Evolutionary conservation across 768 basidiomycete species (phyloP).

Genomic region (Boletus fagicola): DNA sequence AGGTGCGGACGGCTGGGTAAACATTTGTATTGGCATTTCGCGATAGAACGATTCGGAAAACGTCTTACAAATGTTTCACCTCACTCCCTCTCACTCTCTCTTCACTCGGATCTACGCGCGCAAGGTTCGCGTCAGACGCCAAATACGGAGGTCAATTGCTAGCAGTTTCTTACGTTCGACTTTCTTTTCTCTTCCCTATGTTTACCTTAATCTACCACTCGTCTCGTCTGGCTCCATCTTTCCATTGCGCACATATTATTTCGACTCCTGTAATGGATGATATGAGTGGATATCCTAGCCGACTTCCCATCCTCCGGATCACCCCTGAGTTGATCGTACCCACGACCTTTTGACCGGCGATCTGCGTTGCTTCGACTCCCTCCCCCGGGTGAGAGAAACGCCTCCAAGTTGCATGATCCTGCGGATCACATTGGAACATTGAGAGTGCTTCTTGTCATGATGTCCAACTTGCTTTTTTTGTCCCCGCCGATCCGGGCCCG

Average conservation of each 20-base stretch:
- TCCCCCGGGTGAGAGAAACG: background rate
- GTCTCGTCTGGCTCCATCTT: background rate
- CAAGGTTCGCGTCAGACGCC: background rate
- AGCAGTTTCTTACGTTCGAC: background rate
- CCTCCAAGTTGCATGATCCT: background rate
- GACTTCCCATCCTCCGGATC: background rate
- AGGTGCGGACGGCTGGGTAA: conserved; percentile 95
- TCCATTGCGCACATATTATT: conserved; percentile 9
- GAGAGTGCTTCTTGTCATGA: background rate
- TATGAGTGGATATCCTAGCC: conserved; percentile 6
- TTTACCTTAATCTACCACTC: conserved; percentile 5
- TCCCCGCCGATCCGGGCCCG: background rate
- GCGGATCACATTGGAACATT: background rate
- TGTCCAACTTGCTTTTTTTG: background rate
- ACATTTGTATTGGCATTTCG: conserved; percentile 73
- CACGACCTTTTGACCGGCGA: background rate
- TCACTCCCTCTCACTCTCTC: background rate
- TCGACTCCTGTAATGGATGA: conserved; percentile 17
- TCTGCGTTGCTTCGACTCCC: background rate
- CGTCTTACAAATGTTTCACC: background rate
- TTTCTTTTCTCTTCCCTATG: background rate
- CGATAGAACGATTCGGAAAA: conserved; percentile 18
- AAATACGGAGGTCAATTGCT: background rate
- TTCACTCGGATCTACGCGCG: background rate
- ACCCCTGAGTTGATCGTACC: background rate